Conservation (phyloP, 1,139 yeast genomes). For the Lodderomyces metapsilosis region DNA sequence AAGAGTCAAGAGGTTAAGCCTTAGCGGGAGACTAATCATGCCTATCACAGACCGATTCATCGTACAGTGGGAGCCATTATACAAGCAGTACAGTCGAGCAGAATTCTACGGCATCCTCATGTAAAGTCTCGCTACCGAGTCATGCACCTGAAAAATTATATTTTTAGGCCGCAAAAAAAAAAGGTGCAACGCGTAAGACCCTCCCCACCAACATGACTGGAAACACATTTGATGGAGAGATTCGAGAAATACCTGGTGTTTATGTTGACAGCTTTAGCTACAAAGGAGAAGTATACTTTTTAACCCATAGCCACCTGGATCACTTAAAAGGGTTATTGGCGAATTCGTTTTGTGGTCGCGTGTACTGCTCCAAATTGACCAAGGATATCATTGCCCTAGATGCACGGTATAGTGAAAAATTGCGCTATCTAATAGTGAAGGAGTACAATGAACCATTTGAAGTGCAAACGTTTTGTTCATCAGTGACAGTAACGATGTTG, state of each 20-base stretch:
- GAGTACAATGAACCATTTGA: conserved; percentile 26
- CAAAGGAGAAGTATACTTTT: conserved; percentile 28
- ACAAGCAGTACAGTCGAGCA: conserved; percentile 53
- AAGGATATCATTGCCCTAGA: conserved; percentile 29
- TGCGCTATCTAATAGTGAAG: conserved; percentile 22
- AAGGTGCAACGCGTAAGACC: not conserved
- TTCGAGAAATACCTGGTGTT: conserved; percentile 36
- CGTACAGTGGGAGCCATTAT: conserved; percentile 86
- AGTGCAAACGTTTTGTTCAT: conserved; percentile 14
- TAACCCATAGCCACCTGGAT: conserved; percentile 60
- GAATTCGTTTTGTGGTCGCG: conserved; percentile 36
- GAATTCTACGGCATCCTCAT: conserved; percentile 80
- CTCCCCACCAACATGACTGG: conserved; percentile 1
- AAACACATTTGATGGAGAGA: conserved; percentile 13
- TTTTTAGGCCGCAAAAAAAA: conserved; percentile 1
- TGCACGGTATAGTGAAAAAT: conserved; percentile 21
- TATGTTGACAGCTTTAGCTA: conserved; percentile 46
- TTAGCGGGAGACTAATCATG: conserved; percentile 69
- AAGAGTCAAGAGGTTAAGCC: conserved; percentile 70
- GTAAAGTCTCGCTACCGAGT: not conserved
- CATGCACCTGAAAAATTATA: not conserved
- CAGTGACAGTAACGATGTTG: conserved; percentile 26
- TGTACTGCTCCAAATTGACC: conserved; percentile 53
- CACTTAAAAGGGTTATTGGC: conserved; percentile 52
- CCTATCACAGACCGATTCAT: conserved; percentile 74